Percentiles rank a stretch among this genome's conserved stretches.
Conservation (phyloP, 306 rosid species). For the Oemleria cerasiformis region DNA sequence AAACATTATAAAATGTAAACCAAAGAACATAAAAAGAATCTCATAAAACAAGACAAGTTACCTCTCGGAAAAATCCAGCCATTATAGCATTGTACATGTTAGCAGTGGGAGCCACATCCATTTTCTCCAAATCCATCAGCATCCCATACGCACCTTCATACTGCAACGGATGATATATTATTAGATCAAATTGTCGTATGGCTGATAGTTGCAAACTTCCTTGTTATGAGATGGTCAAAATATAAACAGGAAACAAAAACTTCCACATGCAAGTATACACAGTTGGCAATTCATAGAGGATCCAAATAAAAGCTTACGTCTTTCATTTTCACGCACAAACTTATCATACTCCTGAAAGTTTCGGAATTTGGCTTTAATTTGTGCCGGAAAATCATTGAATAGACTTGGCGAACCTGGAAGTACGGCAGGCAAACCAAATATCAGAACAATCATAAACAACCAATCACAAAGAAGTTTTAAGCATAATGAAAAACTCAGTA, state of each 20-base stretch:
- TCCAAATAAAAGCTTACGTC: conserved; percentile 52
- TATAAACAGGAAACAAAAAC: conserved; percentile 18
- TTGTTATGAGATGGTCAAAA: conserved; percentile 10
- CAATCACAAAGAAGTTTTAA: not conserved
- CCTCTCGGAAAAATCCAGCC: conserved; percentile 92
- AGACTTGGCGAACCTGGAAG: conserved; percentile 60
- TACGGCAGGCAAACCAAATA: not conserved
- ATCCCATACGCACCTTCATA: conserved; percentile 60
- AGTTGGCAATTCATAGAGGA: not conserved
- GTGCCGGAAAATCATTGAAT: conserved; percentile 47
- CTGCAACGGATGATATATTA: conserved; percentile 42
- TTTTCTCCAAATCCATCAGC: conserved; percentile 49
- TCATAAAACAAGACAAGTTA: conserved; percentile 32
- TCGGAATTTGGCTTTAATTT: conserved; percentile 45
- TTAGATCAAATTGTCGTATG: conserved; percentile 8
- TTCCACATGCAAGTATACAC: conserved; percentile 13
- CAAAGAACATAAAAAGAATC: not conserved
- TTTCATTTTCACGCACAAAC: conserved; percentile 55
- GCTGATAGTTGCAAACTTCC: conserved; percentile 4
- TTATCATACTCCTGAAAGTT: conserved; percentile 68
- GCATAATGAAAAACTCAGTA: not conserved
- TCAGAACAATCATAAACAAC: conserved; percentile 15
- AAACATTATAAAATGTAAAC: not conserved
- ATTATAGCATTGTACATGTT: conserved; percentile 77
- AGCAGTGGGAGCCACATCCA: conserved; percentile 43